These are phyloP conservation scores for Cercophora newfieldiana DNA, from an alignment of 495 filamentous ascomycete genomes.

Conservation along the genomic window DNA sequence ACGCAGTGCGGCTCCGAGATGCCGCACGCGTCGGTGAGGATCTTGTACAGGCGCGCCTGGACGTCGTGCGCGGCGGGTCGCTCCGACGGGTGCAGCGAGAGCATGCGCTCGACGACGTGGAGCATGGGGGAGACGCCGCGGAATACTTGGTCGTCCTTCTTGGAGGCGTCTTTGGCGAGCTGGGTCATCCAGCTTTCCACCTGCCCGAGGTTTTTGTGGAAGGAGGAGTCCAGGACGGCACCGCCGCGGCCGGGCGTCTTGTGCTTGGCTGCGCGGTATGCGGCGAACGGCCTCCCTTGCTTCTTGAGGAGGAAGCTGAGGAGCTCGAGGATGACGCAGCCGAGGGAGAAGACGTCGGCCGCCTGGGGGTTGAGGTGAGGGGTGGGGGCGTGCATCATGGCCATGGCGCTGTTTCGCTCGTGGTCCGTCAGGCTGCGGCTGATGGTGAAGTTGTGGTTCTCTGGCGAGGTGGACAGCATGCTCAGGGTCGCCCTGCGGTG, in stretches of 20 bases:
- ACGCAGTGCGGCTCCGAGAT: conserved; percentile 50
- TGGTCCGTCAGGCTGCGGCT: conserved; percentile 32
- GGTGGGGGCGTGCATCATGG: conserved; percentile 36
- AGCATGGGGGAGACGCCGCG: conserved; percentile 50
- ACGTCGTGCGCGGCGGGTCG: conserved; percentile 48
- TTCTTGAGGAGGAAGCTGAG: conserved; percentile 73
- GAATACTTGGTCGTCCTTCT: conserved; percentile 59
- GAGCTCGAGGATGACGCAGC: conserved; percentile 68
- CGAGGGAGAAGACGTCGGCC: conserved; percentile 77
- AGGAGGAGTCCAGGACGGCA: conserved; percentile 71
- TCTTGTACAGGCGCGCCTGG: conserved; percentile 43
- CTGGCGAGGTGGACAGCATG: conserved; percentile 34
- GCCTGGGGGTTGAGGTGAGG: conserved; percentile 48
- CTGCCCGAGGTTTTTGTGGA: conserved; percentile 78
- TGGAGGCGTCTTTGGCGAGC: conserved; percentile 65
- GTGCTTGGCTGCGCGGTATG: conserved; percentile 72
- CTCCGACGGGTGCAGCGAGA: conserved; percentile 44
- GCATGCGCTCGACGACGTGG: conserved; percentile 47
- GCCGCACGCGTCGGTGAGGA: conserved; percentile 45
- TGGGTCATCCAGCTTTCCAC: conserved; percentile 74
- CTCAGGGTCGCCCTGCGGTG: conserved; percentile 36
- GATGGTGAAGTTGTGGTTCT: conserved; percentile 40
- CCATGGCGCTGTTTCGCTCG: conserved; percentile 24
- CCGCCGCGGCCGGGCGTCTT: conserved; percentile 63
- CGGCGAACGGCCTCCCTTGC: conserved; percentile 65